phyloP scores from a whole-genome alignment of 805 yeast genomes.

The Yamadazyma laniorum region DNA sequence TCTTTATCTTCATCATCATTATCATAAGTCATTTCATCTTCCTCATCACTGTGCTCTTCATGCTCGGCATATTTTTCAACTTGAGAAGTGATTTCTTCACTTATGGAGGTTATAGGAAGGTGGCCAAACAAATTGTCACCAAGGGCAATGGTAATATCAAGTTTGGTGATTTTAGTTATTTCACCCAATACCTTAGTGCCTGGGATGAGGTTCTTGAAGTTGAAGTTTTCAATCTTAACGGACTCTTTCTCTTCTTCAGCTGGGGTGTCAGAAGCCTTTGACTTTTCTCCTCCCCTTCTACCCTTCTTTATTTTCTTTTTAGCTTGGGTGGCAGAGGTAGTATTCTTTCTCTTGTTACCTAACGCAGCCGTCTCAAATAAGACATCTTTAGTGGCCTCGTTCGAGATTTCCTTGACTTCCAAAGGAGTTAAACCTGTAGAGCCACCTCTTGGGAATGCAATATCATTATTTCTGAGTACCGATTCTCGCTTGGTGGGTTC shows the following conservation, averaged over 20 bases:
- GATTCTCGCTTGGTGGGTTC: constrained; percentile 7
- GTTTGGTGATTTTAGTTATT: constrained; percentile 54
- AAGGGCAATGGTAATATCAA: constrained; percentile 67
- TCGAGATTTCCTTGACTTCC: constrained; percentile 89
- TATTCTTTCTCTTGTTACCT: constrained; percentile 26
- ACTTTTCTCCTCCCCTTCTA: constrained; percentile 17
- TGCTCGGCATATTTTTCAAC: constrained; percentile 54
- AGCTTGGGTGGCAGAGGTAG: constrained; percentile 26
- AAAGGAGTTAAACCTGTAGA: constrained; percentile 79
- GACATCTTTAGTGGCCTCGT: constrained; percentile 88
- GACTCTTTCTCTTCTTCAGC: constrained; percentile 27
- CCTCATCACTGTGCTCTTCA: constrained; percentile 40
- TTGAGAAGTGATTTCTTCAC: constrained; percentile 55
- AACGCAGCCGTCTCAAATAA: constrained; percentile 57
- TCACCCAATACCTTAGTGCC: constrained; percentile 82
- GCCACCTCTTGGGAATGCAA: constrained; percentile 95
- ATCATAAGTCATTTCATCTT: constrained; percentile 29
- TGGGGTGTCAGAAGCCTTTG: constrained; percentile 13
- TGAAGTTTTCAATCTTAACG: constrained; percentile 60
- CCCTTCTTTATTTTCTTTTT: constrained; percentile 23
- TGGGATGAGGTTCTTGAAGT: constrained; percentile 59
- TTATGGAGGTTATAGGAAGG: constrained; percentile 70
- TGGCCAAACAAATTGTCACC: constrained; percentile 82
- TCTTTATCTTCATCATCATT: constrained; percentile 31
- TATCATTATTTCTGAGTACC: constrained; percentile 34